Conservation (phyloP, 2,329 filamentous ascomycete genomes). For the Calonectria hawksworthii region DNA sequence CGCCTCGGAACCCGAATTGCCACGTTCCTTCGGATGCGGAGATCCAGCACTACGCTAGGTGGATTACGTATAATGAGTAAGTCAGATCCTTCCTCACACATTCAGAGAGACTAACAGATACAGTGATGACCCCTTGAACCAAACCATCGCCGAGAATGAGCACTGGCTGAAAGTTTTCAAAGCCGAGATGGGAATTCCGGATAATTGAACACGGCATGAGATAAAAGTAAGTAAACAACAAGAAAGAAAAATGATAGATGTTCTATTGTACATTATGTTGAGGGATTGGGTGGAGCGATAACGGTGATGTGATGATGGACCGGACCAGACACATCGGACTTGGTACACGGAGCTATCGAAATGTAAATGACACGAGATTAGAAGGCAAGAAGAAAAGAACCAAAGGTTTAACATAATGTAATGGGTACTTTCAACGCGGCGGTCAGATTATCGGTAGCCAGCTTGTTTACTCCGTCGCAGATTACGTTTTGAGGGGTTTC, state of each 20-base stretch:
- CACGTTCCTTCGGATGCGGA: conserved; percentile 33
- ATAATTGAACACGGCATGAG: not conserved
- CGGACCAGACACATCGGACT: not conserved
- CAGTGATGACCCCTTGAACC: conserved; percentile 35
- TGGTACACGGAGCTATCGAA: too few relatives aligned
- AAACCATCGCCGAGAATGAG: conserved; percentile 33
- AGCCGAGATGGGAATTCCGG: conserved; percentile 23
- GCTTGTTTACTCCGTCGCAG: too few relatives aligned
- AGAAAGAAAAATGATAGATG: not conserved
- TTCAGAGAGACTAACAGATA: not conserved
- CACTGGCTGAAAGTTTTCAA: conserved; percentile 33
- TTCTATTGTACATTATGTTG: not conserved
- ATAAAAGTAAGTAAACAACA: too few relatives aligned
- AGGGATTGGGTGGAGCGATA: not conserved
- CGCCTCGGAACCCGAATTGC: conserved; percentile 32
- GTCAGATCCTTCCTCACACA: not conserved
- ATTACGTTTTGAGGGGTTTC: too few relatives aligned
- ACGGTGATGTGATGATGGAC: not conserved
- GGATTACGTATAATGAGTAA: conserved; percentile 35
- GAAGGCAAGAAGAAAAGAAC: too few relatives aligned
- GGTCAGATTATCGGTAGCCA: too few relatives aligned
- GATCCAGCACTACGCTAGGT: conserved; percentile 37
- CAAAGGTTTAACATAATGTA: too few relatives aligned
- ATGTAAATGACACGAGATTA: too few relatives aligned
- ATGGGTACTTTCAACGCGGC: too few relatives aligned